Base-by-base conservation (phyloP, 495 filamentous ascomycete species). In the Xylaria flabelliformis region DNA sequence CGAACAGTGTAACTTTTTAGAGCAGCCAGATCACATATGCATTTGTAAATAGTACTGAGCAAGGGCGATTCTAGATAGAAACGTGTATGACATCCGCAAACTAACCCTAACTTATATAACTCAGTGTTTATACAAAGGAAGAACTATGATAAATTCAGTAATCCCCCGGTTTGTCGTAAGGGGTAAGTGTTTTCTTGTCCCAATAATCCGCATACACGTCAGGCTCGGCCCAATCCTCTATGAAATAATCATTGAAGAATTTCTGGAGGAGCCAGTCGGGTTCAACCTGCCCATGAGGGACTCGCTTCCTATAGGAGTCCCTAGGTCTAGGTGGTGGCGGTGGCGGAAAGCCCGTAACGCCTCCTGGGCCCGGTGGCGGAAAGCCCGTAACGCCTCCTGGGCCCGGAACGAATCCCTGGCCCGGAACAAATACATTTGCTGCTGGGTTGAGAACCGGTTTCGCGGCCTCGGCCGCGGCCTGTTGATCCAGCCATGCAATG, bases 231-330 rank as follows among this genome's bases (percentile, higher is more conserved):
- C 61, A 65, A 8, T 4, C 3, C 1, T 51, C 48, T 1, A 9
- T 0, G 61, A 71, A 71, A 24, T 65, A 71, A 13, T 65, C 61
- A 0, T 39, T 19, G 24, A 15, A 58, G 51, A 71, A 65, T 5
- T 48, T 64, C 7, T 44, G 1, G 12, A 65, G 19, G 24, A 71
- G 15, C 3, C 12, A 8, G 2, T 56, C 19, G 2, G 69, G 62
- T 24, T 65, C 61, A 10, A 3, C 9, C 32, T 32, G 0, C 4
- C 62, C 61, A 24, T 17, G 21, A 12, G 69, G 69, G 1, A 65
- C 39, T 7, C 61, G 48, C 1, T 5, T 8, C 58, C 19, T 8
- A 34, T 64, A 64, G 10, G 21, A 3, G 17, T 10, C 7, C 58
- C 7, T 24, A 21, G 21, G 24, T 29, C 36, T 26, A 15, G 26